Conservation (phyloP, 2,329 filamentous ascomycete species). For the Phialophora verrucosa region DNA sequence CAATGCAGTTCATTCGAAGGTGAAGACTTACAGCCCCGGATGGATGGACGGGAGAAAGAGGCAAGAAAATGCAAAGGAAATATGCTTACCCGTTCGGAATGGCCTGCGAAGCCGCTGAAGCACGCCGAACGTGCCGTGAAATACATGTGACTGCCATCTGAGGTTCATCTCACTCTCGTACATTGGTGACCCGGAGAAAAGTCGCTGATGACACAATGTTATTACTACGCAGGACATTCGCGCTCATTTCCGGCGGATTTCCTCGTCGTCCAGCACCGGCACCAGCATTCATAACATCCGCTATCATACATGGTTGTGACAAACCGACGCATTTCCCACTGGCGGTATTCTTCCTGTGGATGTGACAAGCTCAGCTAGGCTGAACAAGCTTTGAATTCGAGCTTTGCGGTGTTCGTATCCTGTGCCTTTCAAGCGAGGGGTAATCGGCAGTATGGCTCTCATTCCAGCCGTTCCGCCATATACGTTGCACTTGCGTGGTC, state of each 20-base stretch:
- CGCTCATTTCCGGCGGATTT: background rate
- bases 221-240: background rate
- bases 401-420: background rate
- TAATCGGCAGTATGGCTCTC: background rate
- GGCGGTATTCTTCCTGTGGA: background rate
- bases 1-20: conserved; percentile 10
- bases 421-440: background rate
- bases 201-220: conserved; percentile 1
- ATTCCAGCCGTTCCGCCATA: background rate
- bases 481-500: background rate
- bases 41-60: background rate
- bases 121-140: background rate
- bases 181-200: background rate
- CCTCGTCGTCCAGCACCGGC: background rate
- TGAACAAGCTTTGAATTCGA: background rate
- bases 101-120: background rate
- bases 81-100: conserved; percentile 11
- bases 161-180: background rate
- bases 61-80: background rate
- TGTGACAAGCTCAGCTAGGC: background rate
- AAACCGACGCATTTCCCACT: background rate
- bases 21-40: background rate
- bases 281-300: background rate
- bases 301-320: background rate
- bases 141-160: background rate